Base-by-base conservation (phyloP, 176 grass and related monocot species). In the Typha latifolia region DNA sequence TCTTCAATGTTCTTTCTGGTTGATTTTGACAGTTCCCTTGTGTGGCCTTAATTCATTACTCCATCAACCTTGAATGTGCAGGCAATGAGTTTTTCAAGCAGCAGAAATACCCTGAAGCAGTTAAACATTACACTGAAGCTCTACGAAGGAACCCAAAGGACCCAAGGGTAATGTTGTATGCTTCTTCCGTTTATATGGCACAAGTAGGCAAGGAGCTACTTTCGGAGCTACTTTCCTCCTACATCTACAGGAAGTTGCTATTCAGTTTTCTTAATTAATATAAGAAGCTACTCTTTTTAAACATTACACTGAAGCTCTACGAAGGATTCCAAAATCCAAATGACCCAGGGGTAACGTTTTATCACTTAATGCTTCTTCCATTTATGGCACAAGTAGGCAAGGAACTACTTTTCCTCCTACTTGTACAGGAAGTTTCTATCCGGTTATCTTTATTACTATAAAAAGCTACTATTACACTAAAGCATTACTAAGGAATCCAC, bases 41-140 rank as follows among this genome's bases (percentile, higher is more conserved):
- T 37, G 34, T 43, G 9, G 6, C 37, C 37, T 43, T 6, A 43
- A 10, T 43, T 10, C 1, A 10, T 43, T 43, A 43, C 37, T 10
- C 5, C 9, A 1, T 43, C 37, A 10, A 43, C 9, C 37, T 43
- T 43, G 37, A 43, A 18, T 14, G 55, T 84, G 3, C 74, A 99
- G 95, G 95, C 72, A 99, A 99, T 69, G 86, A 90, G 48, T 64
- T 85, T 71, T 99, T 99, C 53, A 99, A 99, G 81, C 61, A 94
- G 66, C 85, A 90, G 53, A 99, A 85, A 66, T 99, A 94, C 80
- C 95, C 95, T 62, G 95, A 99, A 66, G 95, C 95, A 71, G 51
- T 99, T 48, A 90, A 87, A 32, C 89, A 93, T 68, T 99, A 99
- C 73, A 94, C 86, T 10, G 95, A 99, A 74, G 89, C 95, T 81